Evolutionary conservation across 2,329 filamentous ascomycete genomes (phyloP), one percentile per base, ranked within the genome.

Genomic region (Xylaria sp.): DNA sequence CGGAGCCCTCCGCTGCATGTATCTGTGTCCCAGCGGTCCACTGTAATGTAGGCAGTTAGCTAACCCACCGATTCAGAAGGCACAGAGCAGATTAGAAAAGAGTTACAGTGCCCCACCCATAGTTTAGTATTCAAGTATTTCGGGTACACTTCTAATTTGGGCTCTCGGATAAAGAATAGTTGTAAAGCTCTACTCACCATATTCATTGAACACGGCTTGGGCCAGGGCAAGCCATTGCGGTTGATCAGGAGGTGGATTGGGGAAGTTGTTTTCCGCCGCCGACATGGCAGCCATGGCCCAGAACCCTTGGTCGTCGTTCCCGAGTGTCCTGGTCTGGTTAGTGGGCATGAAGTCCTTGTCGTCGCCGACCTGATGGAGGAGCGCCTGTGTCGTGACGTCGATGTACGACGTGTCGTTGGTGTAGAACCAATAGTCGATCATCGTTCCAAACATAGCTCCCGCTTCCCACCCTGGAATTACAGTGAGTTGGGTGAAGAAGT

Each of bases 261-360:
- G 90, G 75, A 92, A 95, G 71, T 89, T 90, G 75, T 90, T 88
- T 80, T 97, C 93, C 46, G 91, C 91, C 2, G 93, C 93, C 10
- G 88, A 87, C 85, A 97, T 92, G 69, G 91, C 92, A 0, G 93
- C 89, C 83, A 96, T 86, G n/a, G 88, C 92, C 93, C 93, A 97
- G 81, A 96, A 95, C 6, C 92, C 90, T 79, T 93, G 91, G 74
- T 93, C 91, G 72, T 94, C 91, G 80, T 93, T 93, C 72, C 91
- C 91, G 70, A 86, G 80, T 1, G 85, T 86, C 57, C 82, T 79
- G 7, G 88, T 89, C 78, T 90, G 89, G 79, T 91, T 91, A n/a
- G 79, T 76, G 2, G 91, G 91, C 89, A 91, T 90, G 77, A 85
- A 92, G 77, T 92, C 87, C 13, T 78, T 75, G 70, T 88, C 84